Percentiles rank a stretch among this genome's conserved stretches.
These are phyloP conservation scores for Bruguiera hainesii DNA, from an alignment of 441 rosid genomes.

Conservation along the genomic window DNA sequence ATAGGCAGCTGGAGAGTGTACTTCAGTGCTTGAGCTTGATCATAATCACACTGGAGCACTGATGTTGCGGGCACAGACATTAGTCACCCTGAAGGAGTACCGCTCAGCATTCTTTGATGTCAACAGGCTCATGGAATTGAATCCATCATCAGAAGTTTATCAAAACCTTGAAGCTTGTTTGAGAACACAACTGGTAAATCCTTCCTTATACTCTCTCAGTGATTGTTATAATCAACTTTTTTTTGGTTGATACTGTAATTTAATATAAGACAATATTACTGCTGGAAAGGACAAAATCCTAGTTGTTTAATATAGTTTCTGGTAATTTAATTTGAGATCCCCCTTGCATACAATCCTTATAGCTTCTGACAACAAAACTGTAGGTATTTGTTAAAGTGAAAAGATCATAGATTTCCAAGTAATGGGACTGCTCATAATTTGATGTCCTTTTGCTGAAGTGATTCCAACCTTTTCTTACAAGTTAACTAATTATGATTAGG, in stretches of 20 bases:
- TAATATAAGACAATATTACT: too few species aligned
- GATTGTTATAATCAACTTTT: not conserved
- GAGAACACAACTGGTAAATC: slow-evolving; percentile 76
- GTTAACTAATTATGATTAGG: too few species aligned
- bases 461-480: not conserved
- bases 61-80: slow-evolving; percentile 88
- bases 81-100: slow-evolving; percentile 79
- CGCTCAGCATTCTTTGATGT: slow-evolving; percentile 85
- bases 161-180: slow-evolving; percentile 75
- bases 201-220: not conserved
- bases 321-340: too few species aligned
- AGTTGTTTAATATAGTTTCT: too few species aligned
- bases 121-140: slow-evolving; percentile 69
- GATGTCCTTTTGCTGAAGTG: not conserved
- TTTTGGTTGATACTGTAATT: too few species aligned
- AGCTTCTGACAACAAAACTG: too few species aligned
- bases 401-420: too few species aligned
- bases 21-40: slow-evolving; percentile 91
- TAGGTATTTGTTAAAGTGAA: too few species aligned
- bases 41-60: slow-evolving; percentile 79
- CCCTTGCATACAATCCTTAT: too few species aligned
- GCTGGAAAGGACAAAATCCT: too few species aligned
- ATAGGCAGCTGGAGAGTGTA: slow-evolving; percentile 91
- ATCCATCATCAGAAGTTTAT: slow-evolving; percentile 81
- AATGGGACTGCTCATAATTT: not conserved